Percentiles rank a stretch among this genome's conserved stretches.
These are phyloP conservation scores for Colletotrichum tamarilloi DNA, from an alignment of 2,329 filamentous ascomycete genomes.

Conservation along the genomic window DNA sequence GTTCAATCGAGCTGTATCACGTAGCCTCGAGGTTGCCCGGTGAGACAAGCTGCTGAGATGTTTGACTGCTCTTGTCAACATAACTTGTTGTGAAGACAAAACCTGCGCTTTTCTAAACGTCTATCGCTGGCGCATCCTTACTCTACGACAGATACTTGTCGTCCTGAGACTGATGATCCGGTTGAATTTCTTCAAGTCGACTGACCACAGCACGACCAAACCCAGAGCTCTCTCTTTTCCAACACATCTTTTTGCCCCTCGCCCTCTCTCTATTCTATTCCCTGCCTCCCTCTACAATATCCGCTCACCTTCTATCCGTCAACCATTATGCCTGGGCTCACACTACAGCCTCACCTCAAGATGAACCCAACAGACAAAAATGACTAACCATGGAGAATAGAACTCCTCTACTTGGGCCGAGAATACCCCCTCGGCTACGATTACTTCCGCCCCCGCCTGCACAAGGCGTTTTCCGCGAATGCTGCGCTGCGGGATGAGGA, in stretches of 20 bases:
- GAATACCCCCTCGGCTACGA: conserved; percentile 86
- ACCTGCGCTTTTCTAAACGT: too few species aligned
- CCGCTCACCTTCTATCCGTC: too few species aligned
- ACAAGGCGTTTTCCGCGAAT: conserved; percentile 86
- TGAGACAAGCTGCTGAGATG: not conserved
- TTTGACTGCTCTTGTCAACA: not conserved
- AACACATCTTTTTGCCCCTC: too few species aligned
- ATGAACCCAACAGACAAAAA: not conserved
- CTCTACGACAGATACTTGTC: too few species aligned
- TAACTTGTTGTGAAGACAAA: not conserved
- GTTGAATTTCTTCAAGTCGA: too few species aligned
- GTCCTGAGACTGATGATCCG: too few species aligned
- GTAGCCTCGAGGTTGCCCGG: not conserved
- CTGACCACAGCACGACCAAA: too few species aligned
- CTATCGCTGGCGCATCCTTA: too few species aligned
- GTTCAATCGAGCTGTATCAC: not conserved
- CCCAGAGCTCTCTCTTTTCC: too few species aligned
- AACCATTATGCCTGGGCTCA: not conserved
- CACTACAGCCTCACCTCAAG: not conserved
- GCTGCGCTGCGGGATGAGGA: conserved; percentile 76
- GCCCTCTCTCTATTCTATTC: too few species aligned
- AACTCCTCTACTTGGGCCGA: conserved; percentile 84
- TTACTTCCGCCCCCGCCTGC: conserved; percentile 84
- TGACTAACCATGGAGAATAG: conserved; percentile 54
- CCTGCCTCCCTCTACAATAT: not conserved